A percentile compares a stretch with the other conserved stretches of the same genome.
Conservation (phyloP, 345 rosid species). For the Pseudoturritis turrita region DNA sequence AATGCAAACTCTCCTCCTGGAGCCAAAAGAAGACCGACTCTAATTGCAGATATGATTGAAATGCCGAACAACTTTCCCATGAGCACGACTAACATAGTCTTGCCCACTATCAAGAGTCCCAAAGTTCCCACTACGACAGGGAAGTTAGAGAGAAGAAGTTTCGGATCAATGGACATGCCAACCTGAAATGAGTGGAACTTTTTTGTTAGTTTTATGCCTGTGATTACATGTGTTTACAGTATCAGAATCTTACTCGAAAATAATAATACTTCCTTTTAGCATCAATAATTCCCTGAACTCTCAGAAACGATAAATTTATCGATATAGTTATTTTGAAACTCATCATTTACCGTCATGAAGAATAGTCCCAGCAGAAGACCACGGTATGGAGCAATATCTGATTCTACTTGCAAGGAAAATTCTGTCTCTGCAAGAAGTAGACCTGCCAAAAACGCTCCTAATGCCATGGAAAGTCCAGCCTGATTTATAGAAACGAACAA, state of each 20-base stretch:
- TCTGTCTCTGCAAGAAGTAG: slow-evolving; percentile 99
- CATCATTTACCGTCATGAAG: slow-evolving; percentile 89
- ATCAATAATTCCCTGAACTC: not conserved
- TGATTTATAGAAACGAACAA: slow-evolving; percentile 30
- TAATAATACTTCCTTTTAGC: not conserved
- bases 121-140: slow-evolving; percentile 71
- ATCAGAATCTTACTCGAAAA: not conserved
- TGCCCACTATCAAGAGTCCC: slow-evolving; percentile 85
- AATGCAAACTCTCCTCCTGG: slow-evolving; percentile 99
- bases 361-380: slow-evolving; percentile 97
- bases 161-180: slow-evolving; percentile 99
- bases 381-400: slow-evolving; percentile 98
- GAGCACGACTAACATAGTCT: slow-evolving; percentile 65
- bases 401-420: slow-evolving; percentile 98
- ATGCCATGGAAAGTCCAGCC: slow-evolving; percentile 99
- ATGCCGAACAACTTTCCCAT: slow-evolving; percentile 81
- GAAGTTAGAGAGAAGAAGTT: slow-evolving; percentile 83
- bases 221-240: not conserved
- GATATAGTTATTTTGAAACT: not conserved
- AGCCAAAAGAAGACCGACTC: slow-evolving; percentile 95
- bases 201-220: slow-evolving; percentile 26
- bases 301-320: not conserved
- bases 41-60: slow-evolving; percentile 79
- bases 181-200: slow-evolving; percentile 58
- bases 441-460: slow-evolving; percentile 99